Conservation (phyloP, 805 yeast species). For the Yamadazyma philogaea region DNA sequence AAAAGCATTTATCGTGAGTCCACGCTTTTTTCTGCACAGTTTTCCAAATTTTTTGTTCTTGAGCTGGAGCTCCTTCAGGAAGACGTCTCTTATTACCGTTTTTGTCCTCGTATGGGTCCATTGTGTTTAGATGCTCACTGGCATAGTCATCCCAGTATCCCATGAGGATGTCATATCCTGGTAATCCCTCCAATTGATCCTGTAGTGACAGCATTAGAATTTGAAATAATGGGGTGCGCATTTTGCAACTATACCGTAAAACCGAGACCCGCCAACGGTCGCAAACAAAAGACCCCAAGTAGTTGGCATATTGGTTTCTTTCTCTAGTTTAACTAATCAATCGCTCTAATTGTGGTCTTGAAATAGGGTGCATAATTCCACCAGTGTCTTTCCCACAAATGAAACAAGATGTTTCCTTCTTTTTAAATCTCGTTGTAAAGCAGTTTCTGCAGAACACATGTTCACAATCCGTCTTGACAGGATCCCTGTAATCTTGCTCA, state of each 20-base stretch:
- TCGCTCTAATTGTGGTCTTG: not conserved
- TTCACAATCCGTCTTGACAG: conserved; percentile 57
- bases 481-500: conserved; percentile 48
- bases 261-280: not conserved
- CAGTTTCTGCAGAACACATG: conserved; percentile 67
- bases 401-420: conserved; percentile 43
- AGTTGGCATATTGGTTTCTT: not conserved
- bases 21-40: conserved; percentile 75
- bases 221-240: not conserved
- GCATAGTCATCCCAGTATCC: conserved; percentile 66
- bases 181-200: conserved; percentile 36
- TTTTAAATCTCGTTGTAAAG: conserved; percentile 46
- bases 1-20: conserved; percentile 79
- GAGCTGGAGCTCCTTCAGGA: conserved; percentile 48
- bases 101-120: conserved; percentile 62
- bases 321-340: not conserved
- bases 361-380: conserved; percentile 51
- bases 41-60: conserved; percentile 70
- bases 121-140: conserved; percentile 59
- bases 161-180: conserved; percentile 55
- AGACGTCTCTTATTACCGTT: conserved; percentile 61
- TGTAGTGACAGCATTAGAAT: conserved; percentile 23
- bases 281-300: not conserved
- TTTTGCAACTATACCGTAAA: conserved; percentile 3
- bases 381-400: conserved; percentile 60